These are phyloP conservation scores for Xylaria sp. DNA, from an alignment of 2,329 filamentous ascomycete species.

Conservation along the genomic window DNA sequence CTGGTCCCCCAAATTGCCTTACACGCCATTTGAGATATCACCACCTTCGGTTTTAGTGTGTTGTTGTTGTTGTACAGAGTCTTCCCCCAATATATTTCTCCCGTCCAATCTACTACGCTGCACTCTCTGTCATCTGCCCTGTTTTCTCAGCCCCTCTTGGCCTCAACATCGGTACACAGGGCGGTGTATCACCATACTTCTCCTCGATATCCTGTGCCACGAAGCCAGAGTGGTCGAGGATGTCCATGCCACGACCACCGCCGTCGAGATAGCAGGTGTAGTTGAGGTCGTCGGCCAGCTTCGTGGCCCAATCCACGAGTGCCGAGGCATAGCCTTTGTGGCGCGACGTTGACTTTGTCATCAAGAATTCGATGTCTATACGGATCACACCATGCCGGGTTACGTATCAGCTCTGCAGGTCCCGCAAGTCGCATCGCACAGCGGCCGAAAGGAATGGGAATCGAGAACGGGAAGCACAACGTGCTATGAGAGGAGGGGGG, in stretches of 20 bases:
- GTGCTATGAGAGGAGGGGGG: not conserved
- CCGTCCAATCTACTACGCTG: conserved; percentile 2
- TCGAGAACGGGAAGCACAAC: not conserved
- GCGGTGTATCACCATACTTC: conserved; percentile 23
- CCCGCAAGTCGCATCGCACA: not conserved
- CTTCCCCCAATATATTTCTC: conserved; percentile 8
- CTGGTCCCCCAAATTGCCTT: conserved; percentile 9
- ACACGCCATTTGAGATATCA: conserved; percentile 3
- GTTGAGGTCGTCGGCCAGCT: conserved; percentile 22
- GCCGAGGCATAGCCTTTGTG: conserved; percentile 23
- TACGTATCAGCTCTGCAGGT: conserved; percentile 1
- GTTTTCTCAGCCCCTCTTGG: conserved; percentile 8
- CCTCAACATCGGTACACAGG: conserved; percentile 25
- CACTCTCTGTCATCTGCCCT: not conserved
- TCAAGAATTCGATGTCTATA: conserved; percentile 25
- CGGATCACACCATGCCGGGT: not conserved
- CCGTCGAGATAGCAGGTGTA: conserved; percentile 26
- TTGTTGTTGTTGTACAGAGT: conserved; percentile 13
- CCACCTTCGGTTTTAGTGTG: conserved; percentile 10
- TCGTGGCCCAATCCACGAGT: conserved; percentile 22
- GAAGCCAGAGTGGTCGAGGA: conserved; percentile 24
- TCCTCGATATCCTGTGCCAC: conserved; percentile 22
- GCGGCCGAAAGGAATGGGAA: not conserved
- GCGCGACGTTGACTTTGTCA: conserved; percentile 22
- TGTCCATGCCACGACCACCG: conserved; percentile 24